Percentiles rank a stretch among this genome's conserved stretches.
phyloP scores from a whole-genome alignment of 805 yeast species.

The Zygotorulaspora sp. region DNA sequence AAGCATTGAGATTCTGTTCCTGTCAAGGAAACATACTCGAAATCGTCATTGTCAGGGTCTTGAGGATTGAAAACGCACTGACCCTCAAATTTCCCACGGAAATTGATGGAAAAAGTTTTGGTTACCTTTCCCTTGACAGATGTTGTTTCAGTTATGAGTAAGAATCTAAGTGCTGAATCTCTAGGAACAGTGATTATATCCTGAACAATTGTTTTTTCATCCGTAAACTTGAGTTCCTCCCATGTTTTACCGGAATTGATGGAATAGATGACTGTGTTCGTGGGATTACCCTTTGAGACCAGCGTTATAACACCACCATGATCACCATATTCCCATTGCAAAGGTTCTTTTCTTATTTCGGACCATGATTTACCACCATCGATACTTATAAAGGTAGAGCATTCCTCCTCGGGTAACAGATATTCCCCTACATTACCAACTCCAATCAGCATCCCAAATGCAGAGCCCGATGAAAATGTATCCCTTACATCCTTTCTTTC shows the following conservation, averaged over 20 bases:
- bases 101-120: slow-evolving; percentile 52
- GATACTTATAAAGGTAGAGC: slow-evolving; percentile 70
- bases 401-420: slow-evolving; percentile 46
- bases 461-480: slow-evolving; percentile 82
- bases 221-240: slow-evolving; percentile 60
- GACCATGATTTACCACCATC: slow-evolving; percentile 93
- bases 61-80: slow-evolving; percentile 52
- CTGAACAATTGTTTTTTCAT: slow-evolving; percentile 48
- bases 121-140: slow-evolving; percentile 45
- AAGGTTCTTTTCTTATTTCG: slow-evolving; percentile 66
- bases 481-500: slow-evolving; percentile 82
- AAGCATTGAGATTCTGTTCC: slow-evolving; percentile 54
- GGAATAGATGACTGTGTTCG: slow-evolving; percentile 61
- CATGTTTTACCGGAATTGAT: slow-evolving; percentile 77
- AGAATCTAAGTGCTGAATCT: slow-evolving; percentile 78
- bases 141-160: slow-evolving; percentile 53
- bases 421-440: slow-evolving; percentile 84
- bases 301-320: slow-evolving; percentile 82
- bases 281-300: slow-evolving; percentile 53
- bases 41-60: slow-evolving; percentile 49
- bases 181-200: slow-evolving; percentile 89
- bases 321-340: slow-evolving; percentile 96
- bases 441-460: slow-evolving; percentile 84
- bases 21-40: slow-evolving; percentile 57
- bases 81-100: slow-evolving; percentile 45